Conservation (phyloP, 2,329 filamentous ascomycete species). For the Cladosporium sp. region DNA sequence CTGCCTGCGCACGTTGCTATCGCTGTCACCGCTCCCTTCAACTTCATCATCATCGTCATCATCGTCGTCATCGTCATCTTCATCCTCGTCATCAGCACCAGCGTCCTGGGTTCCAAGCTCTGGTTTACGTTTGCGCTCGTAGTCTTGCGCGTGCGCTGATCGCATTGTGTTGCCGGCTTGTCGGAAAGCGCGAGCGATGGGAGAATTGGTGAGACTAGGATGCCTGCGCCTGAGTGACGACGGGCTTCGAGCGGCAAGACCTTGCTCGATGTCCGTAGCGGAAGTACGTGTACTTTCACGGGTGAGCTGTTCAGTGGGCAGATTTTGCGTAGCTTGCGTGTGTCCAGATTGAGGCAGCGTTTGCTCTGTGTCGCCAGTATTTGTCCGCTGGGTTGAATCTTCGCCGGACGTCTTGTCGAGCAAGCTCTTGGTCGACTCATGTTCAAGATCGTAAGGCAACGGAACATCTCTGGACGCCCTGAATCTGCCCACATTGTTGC, state of each 20-base stretch:
- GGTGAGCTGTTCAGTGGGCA: constrained; percentile 16
- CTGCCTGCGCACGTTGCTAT: constrained; percentile 5
- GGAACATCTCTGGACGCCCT: constrained; percentile 85
- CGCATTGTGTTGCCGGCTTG: constrained; percentile 67
- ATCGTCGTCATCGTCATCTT: constrained; percentile 31
- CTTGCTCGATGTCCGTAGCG: constrained; percentile 24
- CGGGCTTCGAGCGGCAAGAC: constrained; percentile 11
- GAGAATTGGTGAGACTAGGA: constrained; percentile 26
- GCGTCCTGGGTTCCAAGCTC: constrained; percentile 34
- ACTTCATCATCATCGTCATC: constrained; percentile 22
- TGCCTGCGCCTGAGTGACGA: constrained; percentile 14
- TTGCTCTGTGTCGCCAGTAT: neutral
- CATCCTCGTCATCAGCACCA: constrained; percentile 15
- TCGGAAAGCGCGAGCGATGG: constrained; percentile 41
- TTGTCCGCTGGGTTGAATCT: neutral
- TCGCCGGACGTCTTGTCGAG: constrained; percentile 3
- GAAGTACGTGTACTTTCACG: constrained; percentile 9
- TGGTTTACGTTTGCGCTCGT: constrained; percentile 69
- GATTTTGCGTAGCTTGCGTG: neutral
- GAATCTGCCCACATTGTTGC: constrained; percentile 83
- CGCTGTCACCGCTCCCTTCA: constrained; percentile 23
- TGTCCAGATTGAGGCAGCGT: neutral
- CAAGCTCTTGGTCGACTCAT: neutral
- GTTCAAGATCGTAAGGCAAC: constrained; percentile 65
- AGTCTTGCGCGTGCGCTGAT: constrained; percentile 84